phyloP scores from a whole-genome alignment of 2,329 filamentous ascomycete species.

The Aspergillus sp. region DNA sequence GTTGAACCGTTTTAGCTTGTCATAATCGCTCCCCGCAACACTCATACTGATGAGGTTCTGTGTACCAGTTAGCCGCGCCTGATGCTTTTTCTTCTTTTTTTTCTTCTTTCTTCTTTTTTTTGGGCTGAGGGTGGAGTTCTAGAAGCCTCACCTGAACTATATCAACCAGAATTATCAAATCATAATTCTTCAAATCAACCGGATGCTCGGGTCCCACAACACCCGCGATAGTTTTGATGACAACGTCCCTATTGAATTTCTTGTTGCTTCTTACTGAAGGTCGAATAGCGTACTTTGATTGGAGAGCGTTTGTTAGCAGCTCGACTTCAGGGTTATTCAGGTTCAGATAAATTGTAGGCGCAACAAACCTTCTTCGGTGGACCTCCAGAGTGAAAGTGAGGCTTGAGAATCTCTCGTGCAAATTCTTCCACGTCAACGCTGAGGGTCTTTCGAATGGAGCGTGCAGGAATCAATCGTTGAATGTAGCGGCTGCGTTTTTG shows the following conservation, averaged over 20 bases:
- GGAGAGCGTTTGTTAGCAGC: background rate
- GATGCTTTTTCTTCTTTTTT: background rate
- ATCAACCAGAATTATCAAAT: conserved; percentile 61
- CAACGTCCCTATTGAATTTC: conserved; percentile 54
- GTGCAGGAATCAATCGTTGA: conserved; percentile 61
- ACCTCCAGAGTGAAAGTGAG: conserved; percentile 58
- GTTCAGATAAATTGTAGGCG: background rate
- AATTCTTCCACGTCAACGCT: conserved; percentile 58
- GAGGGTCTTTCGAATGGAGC: conserved; percentile 57
- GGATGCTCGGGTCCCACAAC: conserved; percentile 58
- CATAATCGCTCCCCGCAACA: conserved; percentile 60
- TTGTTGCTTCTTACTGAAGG: conserved; percentile 61
- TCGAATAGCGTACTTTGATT: conserved; percentile 61
- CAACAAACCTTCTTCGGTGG: conserved; percentile 53
- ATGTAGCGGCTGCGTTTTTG: conserved; percentile 58
- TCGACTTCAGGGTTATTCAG: background rate
- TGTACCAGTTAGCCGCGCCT: conserved; percentile 14
- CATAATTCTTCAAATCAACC: conserved; percentile 62
- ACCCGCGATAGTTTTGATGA: conserved; percentile 61
- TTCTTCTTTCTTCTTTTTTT: too few species aligned
- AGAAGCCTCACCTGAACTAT: conserved; percentile 56
- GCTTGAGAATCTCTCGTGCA: conserved; percentile 56
- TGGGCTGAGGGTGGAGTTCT: background rate
- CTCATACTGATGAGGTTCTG: conserved; percentile 66
- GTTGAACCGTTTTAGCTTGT: conserved; percentile 63